Evolutionary conservation across 305 asterid genomes (phyloP), one percentile per base, ranked within the genome.

Genomic region (Rubia peregrina): DNA sequence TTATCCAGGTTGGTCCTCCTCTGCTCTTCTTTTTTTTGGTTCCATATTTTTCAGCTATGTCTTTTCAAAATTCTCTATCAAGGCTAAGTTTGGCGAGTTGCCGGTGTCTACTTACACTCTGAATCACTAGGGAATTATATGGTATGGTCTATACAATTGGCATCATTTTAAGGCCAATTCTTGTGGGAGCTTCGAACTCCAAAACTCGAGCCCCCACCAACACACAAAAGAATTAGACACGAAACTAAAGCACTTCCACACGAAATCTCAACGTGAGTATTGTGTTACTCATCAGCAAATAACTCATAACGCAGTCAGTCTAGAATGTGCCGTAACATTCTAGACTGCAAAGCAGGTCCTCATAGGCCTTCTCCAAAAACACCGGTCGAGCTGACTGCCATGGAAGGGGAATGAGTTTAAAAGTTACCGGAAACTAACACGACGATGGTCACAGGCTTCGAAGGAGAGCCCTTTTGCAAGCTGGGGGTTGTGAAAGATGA

Each of bases 401-500:
- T 82, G 89, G 87, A 75, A 75, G 81, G 75, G 71, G 77, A 77
- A 79, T 75, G 73, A 83, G 80, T 82, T 81, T 81, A 77, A 77
- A 83, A 70, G 73, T 77, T 57, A 67, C 79, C 74, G 71, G 71
- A 69, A 71, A 73, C 57, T 42, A 81, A 78, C 76, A 77, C 73
- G 75, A 74, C 64, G 67, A 68, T 64, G 83, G 79, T 95, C 89
- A 95, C 72, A 92, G 95, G 76, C 97, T 88, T 78, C 92, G 91
- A 80, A 95, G 97, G 80, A 95, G 98, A 78, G 95, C 90, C 83
- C 98, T 87, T 90, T 95, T 95, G 97, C 98, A 95, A 44, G 84
- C 78, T 73, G 97, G 98, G 80, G 97, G 85, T 66, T 88, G 93
- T 56, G 97, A 78, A 74, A 85, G 80, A 75, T 83, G 87, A 65